Evolutionary conservation across 306 rosid genomes (phyloP).

Genomic region (Cucumis cinereus): DNA sequence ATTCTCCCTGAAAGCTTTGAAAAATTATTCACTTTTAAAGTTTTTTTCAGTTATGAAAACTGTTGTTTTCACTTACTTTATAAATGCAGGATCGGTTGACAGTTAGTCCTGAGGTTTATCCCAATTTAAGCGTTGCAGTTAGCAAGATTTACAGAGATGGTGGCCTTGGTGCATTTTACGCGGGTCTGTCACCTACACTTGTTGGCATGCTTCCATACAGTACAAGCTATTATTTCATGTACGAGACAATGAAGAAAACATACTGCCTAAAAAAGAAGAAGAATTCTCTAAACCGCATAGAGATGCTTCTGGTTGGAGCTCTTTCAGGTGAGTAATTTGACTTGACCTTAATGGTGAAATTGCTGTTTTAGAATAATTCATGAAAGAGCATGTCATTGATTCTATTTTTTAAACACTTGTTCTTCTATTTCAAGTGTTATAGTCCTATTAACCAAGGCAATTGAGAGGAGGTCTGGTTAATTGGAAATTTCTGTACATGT

Average conservation of each 20-base stretch:
- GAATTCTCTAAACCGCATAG: conserved; percentile 61
- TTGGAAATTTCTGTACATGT: not conserved
- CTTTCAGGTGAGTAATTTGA: conserved; percentile 49
- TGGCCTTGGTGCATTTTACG: conserved; percentile 74
- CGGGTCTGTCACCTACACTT: conserved; percentile 82
- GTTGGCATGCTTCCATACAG: conserved; percentile 98
- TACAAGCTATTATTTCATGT: conserved; percentile 92
- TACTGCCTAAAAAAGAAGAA: conserved; percentile 62
- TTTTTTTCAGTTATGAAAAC: not conserved
- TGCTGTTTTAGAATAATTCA: not conserved
- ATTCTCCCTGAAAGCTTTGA: not conserved
- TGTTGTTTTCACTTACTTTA: not conserved
- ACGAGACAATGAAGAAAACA: conserved; percentile 69
- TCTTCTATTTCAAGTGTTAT: not conserved
- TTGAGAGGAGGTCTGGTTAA: not conserved
- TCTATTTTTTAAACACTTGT: not conserved
- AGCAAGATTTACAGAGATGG: conserved; percentile 75
- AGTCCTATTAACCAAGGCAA: not conserved
- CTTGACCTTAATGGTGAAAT: not conserved
- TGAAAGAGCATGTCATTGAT: not conserved
- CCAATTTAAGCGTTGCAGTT: conserved; percentile 59
- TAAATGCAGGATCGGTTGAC: conserved; percentile 70
- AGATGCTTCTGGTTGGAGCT: conserved; percentile 88
- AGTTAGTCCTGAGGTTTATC: conserved; percentile 77
- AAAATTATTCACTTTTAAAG: not conserved